A percentile compares a stretch with the other conserved stretches of the same genome.
Conservation (phyloP, 106 monocot species). For the Dioscorea alata region DNA sequence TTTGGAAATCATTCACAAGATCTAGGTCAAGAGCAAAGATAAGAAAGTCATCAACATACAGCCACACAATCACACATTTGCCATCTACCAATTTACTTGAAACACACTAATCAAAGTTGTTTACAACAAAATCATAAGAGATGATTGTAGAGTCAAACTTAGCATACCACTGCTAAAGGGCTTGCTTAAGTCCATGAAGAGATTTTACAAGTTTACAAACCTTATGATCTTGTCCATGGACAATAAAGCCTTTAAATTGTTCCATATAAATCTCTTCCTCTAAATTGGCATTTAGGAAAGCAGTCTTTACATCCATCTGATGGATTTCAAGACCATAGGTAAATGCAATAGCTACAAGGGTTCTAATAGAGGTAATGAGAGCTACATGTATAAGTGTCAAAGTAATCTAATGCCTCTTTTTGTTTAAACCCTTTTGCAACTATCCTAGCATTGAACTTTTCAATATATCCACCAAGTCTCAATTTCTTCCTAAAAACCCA, state of each 20-base stretch:
- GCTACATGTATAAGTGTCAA: neutral
- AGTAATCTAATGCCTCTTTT: neutral
- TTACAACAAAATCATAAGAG: neutral
- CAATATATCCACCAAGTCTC: no score
- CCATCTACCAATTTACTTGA: neutral
- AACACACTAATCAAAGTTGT: neutral
- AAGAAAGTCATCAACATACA: neutral
- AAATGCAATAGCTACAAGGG: neutral
- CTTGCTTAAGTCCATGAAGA: conserved; percentile 2
- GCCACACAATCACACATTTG: neutral
- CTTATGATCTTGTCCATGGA: no score
- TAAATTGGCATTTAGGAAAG: neutral
- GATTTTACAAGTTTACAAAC: no score
- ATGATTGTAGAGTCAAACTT: neutral
- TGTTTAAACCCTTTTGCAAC: neutral
- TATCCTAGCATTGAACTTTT: no score
- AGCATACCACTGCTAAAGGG: neutral
- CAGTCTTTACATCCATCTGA: conserved; percentile 2
- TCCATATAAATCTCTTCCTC: no score
- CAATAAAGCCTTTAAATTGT: no score
- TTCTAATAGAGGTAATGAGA: neutral
- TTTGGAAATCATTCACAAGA: neutral
- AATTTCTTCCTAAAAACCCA: no score
- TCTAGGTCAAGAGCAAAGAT: no score
- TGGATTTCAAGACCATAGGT: neutral